These are phyloP conservation scores for Dichomitus squalens DNA, from an alignment of 1,284 basidiomycete species.

Conservation along the genomic window DNA sequence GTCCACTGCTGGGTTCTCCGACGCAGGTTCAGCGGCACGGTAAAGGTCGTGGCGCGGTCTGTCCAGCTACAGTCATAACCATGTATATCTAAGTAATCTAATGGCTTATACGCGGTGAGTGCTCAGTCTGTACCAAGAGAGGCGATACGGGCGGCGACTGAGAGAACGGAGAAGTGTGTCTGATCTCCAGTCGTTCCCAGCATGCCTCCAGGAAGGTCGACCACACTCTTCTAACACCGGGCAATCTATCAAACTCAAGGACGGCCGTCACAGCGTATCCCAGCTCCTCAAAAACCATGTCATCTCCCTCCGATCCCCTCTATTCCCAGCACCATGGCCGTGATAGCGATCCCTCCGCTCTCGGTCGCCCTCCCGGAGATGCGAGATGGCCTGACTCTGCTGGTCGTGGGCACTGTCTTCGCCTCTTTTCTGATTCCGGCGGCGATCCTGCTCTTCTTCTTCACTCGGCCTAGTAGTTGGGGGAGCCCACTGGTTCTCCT, in stretches of 20 bases:
- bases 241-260: background rate
- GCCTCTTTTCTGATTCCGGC: conserved; percentile 23
- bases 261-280: background rate
- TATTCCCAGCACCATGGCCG: background rate
- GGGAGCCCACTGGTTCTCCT: conserved; percentile 31
- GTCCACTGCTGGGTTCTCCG: no score
- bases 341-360: background rate
- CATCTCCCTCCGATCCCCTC: background rate
- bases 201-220: no score
- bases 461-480: conserved; percentile 21
- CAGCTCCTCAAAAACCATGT: background rate
- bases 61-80: no score
- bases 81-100: no score
- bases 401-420: conserved; percentile 23
- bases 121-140: no score
- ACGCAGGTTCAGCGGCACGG: no score
- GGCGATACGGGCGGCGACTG: no score
- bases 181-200: no score
- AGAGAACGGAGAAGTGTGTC: no score
- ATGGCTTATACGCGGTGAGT: no score
- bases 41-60: no score
- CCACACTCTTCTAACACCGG: no score
- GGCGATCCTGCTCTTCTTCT: conserved; percentile 27
- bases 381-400: background rate
- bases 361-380: background rate